phyloP scores from a whole-genome alignment of 345 rosid species.

The Arabis alpina region DNA sequence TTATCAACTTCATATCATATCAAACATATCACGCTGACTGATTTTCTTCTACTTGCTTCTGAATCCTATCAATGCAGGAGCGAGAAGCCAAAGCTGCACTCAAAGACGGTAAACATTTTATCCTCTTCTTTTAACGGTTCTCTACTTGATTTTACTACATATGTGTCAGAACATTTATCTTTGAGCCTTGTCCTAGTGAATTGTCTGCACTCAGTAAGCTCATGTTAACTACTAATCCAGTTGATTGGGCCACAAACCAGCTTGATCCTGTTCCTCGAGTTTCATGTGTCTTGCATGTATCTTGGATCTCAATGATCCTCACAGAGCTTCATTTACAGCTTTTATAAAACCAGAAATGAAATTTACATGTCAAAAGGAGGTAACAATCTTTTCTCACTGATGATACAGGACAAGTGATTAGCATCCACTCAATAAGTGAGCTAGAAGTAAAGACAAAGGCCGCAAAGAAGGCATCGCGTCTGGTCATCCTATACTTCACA shows the following conservation, averaged over 20 bases:
- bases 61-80: constrained; percentile 54
- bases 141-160: constrained; percentile 15
- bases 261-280: constrained; percentile 6
- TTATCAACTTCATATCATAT: constrained; percentile 23
- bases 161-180: constrained; percentile 7
- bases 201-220: neutral
- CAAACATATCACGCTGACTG: constrained; percentile 15
- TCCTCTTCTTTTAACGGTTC: constrained; percentile 12
- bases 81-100: constrained; percentile 64
- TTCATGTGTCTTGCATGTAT: constrained; percentile 52
- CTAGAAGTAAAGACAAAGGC: constrained; percentile 71
- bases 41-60: constrained; percentile 26
- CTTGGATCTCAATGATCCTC: constrained; percentile 1
- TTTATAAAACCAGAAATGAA: neutral
- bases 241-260: constrained; percentile 23
- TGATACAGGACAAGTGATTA: constrained; percentile 72
- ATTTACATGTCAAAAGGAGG: constrained; percentile 8
- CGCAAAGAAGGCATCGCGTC: constrained; percentile 69
- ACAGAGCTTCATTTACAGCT: constrained; percentile 41
- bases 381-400: constrained; percentile 7
- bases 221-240: neutral
- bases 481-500: constrained; percentile 81
- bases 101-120: constrained; percentile 61
- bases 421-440: constrained; percentile 66
- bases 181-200: constrained; percentile 6